phyloP scores from a whole-genome alignment of 495 filamentous ascomycete genomes.

The Penicillium maclennaniae region DNA sequence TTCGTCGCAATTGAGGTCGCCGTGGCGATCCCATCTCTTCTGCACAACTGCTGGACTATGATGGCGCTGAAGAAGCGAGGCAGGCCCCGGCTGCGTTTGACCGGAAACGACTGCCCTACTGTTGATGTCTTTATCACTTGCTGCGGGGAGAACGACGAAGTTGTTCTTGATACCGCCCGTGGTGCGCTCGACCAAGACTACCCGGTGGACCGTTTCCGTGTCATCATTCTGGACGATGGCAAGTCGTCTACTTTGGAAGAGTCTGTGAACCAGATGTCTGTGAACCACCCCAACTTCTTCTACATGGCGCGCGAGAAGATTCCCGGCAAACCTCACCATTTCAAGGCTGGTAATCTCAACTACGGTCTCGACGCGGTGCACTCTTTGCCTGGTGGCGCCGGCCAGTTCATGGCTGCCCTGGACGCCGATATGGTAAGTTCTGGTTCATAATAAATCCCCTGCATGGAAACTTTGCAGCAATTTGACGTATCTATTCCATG shows the following conservation, averaged over 20 bases:
- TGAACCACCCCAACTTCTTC: conserved; percentile 37
- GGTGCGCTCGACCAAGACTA: conserved; percentile 49
- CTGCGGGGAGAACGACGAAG: conserved; percentile 48
- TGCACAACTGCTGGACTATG: conserved; percentile 45
- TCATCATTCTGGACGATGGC: conserved; percentile 52
- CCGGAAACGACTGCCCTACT: conserved; percentile 40
- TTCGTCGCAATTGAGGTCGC: conserved; percentile 39
- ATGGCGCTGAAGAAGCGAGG: conserved; percentile 35
- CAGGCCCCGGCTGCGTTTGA: conserved; percentile 39
- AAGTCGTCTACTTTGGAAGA: conserved; percentile 32
- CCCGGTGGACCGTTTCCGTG: conserved; percentile 43
- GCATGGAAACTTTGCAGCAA: neutral
- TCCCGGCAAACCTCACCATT: conserved; percentile 46
- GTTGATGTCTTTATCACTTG: conserved; percentile 52
- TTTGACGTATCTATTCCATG: neutral
- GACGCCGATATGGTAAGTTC: conserved; percentile 51
- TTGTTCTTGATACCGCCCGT: conserved; percentile 51
- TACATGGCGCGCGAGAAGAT: conserved; percentile 48
- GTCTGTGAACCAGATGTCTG: conserved; percentile 21
- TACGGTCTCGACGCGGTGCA: conserved; percentile 39
- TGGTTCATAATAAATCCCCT: neutral
- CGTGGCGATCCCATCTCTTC: conserved; percentile 35
- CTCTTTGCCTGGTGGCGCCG: conserved; percentile 34
- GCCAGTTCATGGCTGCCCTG: conserved; percentile 47
- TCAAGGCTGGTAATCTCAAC: conserved; percentile 55